Evolutionary conservation across 2,329 filamentous ascomycete genomes (phyloP).

Genomic region (Pyricularia sp.): DNA sequence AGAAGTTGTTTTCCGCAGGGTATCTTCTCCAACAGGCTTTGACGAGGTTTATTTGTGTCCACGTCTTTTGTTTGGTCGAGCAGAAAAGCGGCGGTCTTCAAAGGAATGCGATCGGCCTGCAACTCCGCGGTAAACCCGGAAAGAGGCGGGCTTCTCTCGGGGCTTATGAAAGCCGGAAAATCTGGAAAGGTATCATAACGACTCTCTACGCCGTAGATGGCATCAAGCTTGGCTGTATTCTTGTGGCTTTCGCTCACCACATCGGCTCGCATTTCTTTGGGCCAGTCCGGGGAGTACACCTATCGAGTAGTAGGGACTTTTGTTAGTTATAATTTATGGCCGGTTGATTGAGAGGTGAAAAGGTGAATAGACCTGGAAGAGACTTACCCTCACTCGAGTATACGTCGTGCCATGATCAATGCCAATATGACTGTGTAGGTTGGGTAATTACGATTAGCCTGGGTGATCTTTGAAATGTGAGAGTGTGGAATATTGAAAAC

Average conservation of each 20-base stretch:
- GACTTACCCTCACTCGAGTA: neutral
- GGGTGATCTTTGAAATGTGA: neutral
- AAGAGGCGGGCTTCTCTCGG: neutral
- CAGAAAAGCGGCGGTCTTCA: neutral
- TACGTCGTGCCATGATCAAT: constrained; percentile 3
- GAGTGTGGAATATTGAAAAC: neutral
- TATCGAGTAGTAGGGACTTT: neutral
- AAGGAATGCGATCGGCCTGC: neutral
- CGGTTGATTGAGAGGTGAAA: neutral
- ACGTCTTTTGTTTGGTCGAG: neutral
- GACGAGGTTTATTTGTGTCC: neutral
- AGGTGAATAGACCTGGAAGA: neutral
- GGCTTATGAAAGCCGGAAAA: neutral
- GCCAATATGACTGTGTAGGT: neutral
- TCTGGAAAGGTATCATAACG: neutral
- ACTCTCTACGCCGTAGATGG: neutral
- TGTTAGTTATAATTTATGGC: neutral
- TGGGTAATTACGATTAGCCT: neutral
- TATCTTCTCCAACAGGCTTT: neutral
- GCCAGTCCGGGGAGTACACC: neutral
- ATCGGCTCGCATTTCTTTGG: neutral
- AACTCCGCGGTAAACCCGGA: neutral
- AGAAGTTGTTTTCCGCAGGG: neutral
- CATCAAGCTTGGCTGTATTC: neutral
- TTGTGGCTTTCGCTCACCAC: neutral